Conservation (phyloP, 2,329 filamentous ascomycete genomes). For the Plectosphaerella plurivora region DNA sequence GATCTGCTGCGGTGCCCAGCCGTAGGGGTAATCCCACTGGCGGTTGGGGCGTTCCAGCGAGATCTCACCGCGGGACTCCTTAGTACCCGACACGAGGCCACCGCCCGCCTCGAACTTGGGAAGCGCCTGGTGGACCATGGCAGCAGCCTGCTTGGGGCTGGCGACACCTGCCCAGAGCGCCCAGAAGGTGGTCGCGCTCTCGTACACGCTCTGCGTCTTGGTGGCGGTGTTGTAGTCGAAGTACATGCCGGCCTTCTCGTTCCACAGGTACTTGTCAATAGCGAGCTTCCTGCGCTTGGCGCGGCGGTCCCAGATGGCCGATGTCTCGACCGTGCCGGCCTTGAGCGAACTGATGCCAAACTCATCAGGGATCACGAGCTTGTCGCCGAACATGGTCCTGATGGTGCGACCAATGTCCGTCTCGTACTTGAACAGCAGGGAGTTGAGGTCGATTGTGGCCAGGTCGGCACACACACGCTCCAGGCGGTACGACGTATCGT, state of each 20-base stretch:
- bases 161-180: slow-evolving; percentile 92
- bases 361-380: slow-evolving; percentile 73
- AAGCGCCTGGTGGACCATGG: slow-evolving; percentile 74
- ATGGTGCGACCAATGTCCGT: slow-evolving; percentile 87
- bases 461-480: slow-evolving; percentile 84
- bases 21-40: slow-evolving; percentile 98
- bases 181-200: slow-evolving; percentile 94
- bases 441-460: slow-evolving; percentile 92
- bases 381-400: slow-evolving; percentile 77
- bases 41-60: slow-evolving; percentile 83
- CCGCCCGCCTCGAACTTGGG: slow-evolving; percentile 86
- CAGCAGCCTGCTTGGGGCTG: slow-evolving; percentile 78
- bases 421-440: slow-evolving; percentile 94
- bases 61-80: slow-evolving; percentile 78
- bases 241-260: slow-evolving; percentile 88
- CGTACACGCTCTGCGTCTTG: slow-evolving; percentile 77
- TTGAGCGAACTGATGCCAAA: slow-evolving; percentile 68
- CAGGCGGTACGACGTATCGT: slow-evolving; percentile 92
- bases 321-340: slow-evolving; percentile 71
- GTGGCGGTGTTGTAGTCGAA: slow-evolving; percentile 93
- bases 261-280: slow-evolving; percentile 94
- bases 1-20: slow-evolving; percentile 98
- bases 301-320: slow-evolving; percentile 84
- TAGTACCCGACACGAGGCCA: slow-evolving; percentile 83
- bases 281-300: slow-evolving; percentile 77